Base-by-base conservation (phyloP, 176 grass and related monocot species). In the Phoenix roebelenii region DNA sequence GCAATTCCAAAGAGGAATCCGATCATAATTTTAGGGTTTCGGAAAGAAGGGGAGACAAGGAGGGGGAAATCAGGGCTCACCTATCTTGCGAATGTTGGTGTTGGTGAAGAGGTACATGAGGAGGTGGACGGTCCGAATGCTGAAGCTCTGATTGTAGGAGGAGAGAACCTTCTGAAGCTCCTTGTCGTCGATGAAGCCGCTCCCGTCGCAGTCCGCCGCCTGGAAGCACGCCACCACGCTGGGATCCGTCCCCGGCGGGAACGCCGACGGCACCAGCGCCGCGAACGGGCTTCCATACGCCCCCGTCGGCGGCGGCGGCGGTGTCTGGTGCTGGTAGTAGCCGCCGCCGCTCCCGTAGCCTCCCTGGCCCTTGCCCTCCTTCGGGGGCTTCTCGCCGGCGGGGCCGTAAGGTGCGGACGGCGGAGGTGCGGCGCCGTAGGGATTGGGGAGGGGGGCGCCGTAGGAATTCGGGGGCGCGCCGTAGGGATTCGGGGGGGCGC, bases 51-150 rank as follows among this genome's bases (percentile, higher is more conserved):
- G 20, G 7, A 54, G 7, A n/a, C 35, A 3, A 25, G 16, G 15
- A 16, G 6, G 18, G 28, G 16, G 55, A 17, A 16, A 30, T 16
- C 65, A 63, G 7, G 28, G 9, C 58, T 49, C 50, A 85, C 93
- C 93, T 60, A 97, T 97, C 78, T 75, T 97, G 51, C 87, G 87
- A 29, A 88, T 66, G 61, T 83, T 97, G 19, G 84, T 80, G 76
- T 80, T 85, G 51, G 87, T 91, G 84, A 97, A 97, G 59, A 88
- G 78, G 75, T 97, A 85, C 93, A 97, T 97, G 63, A 97, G 93
- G 62, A 97, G 87, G 75, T 83, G 93, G 0, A 97, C 87, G 49
- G 87, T 97, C 65, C 87, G 82, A 35, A 97, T 50, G 76, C 93
- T 91, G 75, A 97, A 97, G 72, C 62, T 78, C 84, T 97, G 76